Evolutionary conservation across 169 alveolate genomes (phyloP), one percentile per base, ranked within the genome.

Genomic region (Toxoplasma gondii): DNA sequence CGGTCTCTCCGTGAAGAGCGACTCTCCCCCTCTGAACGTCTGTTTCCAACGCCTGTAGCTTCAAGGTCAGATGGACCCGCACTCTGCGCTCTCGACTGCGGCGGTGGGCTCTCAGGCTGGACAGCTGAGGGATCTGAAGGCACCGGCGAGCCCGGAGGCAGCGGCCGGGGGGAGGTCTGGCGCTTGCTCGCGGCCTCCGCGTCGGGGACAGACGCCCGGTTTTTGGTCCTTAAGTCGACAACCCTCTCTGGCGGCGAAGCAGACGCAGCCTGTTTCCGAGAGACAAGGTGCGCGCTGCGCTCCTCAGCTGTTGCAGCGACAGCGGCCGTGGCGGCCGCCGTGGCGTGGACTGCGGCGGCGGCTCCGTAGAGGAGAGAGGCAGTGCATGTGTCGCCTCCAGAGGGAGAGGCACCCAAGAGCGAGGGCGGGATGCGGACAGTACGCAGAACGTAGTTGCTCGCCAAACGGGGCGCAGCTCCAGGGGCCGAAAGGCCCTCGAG

Each of bases 301-400:
- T 82, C 58, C 41, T 38, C 90, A 0, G n/a, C 67, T 0, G n/a
- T 41, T 19, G 64, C 67, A 36, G 90, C 90, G 53, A 43, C 67
- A 22, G 90, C 90, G 9, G 90, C 90, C 34, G 90, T 43, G 1
- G 69, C 90, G 69, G 90, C 90, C 4, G 90, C 90, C 17, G 90
- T 41, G 38, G 90, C 90, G 38, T 82, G 90, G 64, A 82, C 90
- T 9, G 90, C 90, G 19, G 90, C 90, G 67, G 90, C 90, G n/a
- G 90, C 90, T 43, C 67, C 53, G 90, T 82, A 82, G 64, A 82
- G 90, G 67, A 82, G 90, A 22, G 90, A 22, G 5, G 53, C 90
- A 1, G 90, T 82, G 38, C 90, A 82, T 0, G 64, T 31, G 38
- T 67, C 24, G 53, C 44, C 67, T 7, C 90, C 90, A 22, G 67